Base-by-base conservation (phyloP, 352 stramenopile species). In the Globisporangium okanoganense region DNA sequence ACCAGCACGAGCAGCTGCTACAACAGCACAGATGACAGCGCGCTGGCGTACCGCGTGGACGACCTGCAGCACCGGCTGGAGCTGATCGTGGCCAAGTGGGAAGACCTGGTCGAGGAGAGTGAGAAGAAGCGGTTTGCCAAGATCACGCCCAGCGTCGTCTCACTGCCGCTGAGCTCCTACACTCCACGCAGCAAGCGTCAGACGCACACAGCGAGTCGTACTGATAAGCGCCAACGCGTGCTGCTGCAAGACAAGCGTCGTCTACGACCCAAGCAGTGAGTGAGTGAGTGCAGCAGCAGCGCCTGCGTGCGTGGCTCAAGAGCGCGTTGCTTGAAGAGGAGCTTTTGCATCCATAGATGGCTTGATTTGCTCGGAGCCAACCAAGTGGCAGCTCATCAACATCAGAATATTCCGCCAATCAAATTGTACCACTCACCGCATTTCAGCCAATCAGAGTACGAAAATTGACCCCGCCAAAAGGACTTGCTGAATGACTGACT, bases 61-160 rank as follows among this genome's bases (percentile, higher is more conserved):
- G 65, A 78, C 22, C 45, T 81, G 14, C 73, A 65, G 24, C 68
- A 77, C 24, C 70, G 69, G 31, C 60, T 83, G 29, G 49, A 65
- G 3, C 20, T 56, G 20, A 40, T 65, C 20, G 49, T 59, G 9
- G 53, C 71, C 29, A 76, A 83, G 55, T 83, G 70, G 69, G 56
- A 75, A 20, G 74, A 83, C 22, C 67, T 83, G 7, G 61, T 68
- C 7, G 65, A 69, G 49, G 61, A 58, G 5, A 64, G 48, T 18
- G 31, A 66, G 14, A 24, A 49, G 18, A 64, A 70, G 27, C 49
- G 45, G 52, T 44, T 58, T 7, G 41, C 22, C 2, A 25, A 31
- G 2, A 20, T 59, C 29, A 33, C 29, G 36, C 52, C 56, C 10
- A 58, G 69, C 16, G 61, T 82, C 31, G 61, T 78, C 1, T 64